Evolutionary conservation across 345 rosid species (phyloP), one percentile per base, ranked within the genome.

Genomic region (Pelargonium nanum): DNA sequence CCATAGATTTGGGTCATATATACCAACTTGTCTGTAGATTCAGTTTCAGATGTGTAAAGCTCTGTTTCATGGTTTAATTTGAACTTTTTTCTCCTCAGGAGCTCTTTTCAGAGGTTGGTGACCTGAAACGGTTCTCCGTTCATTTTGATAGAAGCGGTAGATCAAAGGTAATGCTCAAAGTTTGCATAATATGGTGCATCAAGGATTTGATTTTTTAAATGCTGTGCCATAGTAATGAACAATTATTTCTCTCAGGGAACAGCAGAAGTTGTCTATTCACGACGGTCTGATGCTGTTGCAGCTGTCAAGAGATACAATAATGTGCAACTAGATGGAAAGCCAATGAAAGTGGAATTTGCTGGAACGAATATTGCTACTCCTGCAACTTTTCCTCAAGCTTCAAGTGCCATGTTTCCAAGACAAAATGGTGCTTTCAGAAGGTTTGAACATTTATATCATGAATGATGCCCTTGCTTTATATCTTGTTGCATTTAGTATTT

Each of bases 321-420:
- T 24, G 96, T 93, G 70, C 96, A 93, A 77, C 91, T 93, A 1
- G 97, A 93, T 73, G 96, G 99, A 23, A 93, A 87, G 65, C 96
- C 90, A 0, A 89, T 93, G 96, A 93, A 87, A 75, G 87, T 93
- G 21, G 97, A 89, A 81, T 84, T 93, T 6, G 85, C 84, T 50
- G 99, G 99, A 22, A 78, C 83, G 19, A 87, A 83, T 70, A 63
- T 85, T 32, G 74, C 74, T 0, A 61, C 88, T 22, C 83, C 80
- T 66, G 77, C 80, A 57, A 80, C 70, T 30, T 0, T 66, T 0
- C 70, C 83, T 65, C 53, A 65, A 17, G 48, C 71, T 54, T 26
- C 78, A 23, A 76, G 76, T 75, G 78, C 61, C 26, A 19, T n/a
- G 48, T 80, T 74, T 65, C 76, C 75, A 68, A 80, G 60, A 61